Base-by-base conservation (phyloP, 495 filamentous ascomycete genomes). In the Entonaema liquescens region DNA sequence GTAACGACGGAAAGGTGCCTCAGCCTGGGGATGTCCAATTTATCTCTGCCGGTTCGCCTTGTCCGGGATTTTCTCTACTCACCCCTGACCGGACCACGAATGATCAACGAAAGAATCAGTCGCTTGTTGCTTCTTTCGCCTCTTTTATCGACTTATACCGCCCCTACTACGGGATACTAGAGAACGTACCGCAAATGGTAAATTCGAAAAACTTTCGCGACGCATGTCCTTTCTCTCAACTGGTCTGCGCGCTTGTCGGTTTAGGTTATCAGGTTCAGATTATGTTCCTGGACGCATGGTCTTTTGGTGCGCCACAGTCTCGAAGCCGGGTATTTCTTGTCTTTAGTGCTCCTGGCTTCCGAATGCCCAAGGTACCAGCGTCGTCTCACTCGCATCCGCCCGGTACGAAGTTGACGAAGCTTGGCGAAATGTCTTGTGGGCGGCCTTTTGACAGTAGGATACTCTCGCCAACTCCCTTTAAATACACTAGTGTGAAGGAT, bases 71-170 rank as follows among this genome's bases (percentile, higher is more conserved):
- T 74, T 91, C 90, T 1, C 55, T 69, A 0, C 74, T 89, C 0
- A 92, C 93, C n/a, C 29, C 40, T 0, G 74, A 85, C 61, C 87
- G 81, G 66, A 81, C 65, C 70, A 82, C 79, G 5, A 73, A 70
- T 64, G 76, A 26, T 52, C 83, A 79, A 78, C 71, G 89, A 23
- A 83, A 84, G 53, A 92, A 94, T 74, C 88, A 87, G 23, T 92
- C 90, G 0, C 81, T 93, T 44, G 84, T 93, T 2, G 90, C 91
- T 0, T 90, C 90, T 0, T 90, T 93, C n/a, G 86, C 88, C 3
- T 83, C 92, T 0, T 92, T 85, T 63, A 79, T 93, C 3, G 92
- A 94, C 63, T 81, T 93, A 13, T 93, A 91, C 68, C 83, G 88
- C 0, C 92, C 92, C 0, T 83, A 87, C 26, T 93, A 91, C 74